Evolutionary conservation across 148 eudicot species (phyloP), one percentile per base, ranked within the genome.

Genomic region (Vaccinium darrowii): DNA sequence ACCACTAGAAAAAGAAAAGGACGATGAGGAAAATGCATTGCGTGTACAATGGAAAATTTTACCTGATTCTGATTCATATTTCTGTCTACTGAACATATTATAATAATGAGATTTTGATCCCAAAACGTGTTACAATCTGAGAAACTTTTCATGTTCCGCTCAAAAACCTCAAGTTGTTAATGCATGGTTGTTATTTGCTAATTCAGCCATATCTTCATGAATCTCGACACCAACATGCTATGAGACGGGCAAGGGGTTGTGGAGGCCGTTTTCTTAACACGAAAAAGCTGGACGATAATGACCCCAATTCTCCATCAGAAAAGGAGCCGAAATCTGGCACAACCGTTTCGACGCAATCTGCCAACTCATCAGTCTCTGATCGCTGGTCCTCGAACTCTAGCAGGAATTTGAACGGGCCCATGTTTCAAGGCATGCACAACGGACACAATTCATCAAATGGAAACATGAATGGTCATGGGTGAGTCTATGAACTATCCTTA

Each of bases 211-310:
- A 94, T 88, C 93, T 94, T 75, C 98, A 94, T 83, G 95, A 93
- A 84, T 94, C 97, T 83, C 92, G 97, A 21, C 95, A 94, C 79
- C 84, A 84, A 27, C 98, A 93, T 90, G 98, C 95, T 84, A 86
- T 94, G 91, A 90, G 91, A 76, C 89, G 95, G 85, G 94, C 94
- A 67, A 92, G 93, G 88, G 98, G 98, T 39, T 87, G 91, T 79
- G 98, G 95, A 73, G 95, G 95, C 50, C 92, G 94, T 75, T 94
- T 94, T 85, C 94, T 93, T 16, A 93, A 92, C 83, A 88, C 93
- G 13, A 94, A 92, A 79, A 92, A 92, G 85, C 83, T 33, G 3
- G 85, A 84, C 27, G 85, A 72, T 27, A 84, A 88, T 77, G 62
- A 39, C 72, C 80, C 75, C 21, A 88, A 85, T 78, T 63, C 75